Percentiles rank a stretch among this genome's conserved stretches.
Evolutionary conservation across 2,329 filamentous ascomycete genomes (phyloP).

Genomic region (Colletotrichum costaricense): DNA sequence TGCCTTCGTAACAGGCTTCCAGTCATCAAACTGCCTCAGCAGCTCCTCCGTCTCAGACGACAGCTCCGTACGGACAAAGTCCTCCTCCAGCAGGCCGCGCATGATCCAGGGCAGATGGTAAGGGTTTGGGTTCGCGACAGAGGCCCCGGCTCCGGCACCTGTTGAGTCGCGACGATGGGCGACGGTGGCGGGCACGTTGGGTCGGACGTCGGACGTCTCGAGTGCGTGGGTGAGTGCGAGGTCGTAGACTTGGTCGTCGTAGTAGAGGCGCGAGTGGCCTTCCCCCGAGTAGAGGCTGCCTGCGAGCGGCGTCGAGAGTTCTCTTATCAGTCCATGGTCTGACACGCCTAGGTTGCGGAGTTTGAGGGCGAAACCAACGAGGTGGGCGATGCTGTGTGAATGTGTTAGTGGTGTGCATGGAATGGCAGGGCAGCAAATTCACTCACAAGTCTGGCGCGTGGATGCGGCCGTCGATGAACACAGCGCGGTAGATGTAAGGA

Average conservation of each 20-base stretch:
- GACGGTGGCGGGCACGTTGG: conserved; percentile 43
- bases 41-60: conserved; percentile 81
- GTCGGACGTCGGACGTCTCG: conserved; percentile 71
- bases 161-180: conserved; percentile 15
- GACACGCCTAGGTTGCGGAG: conserved; percentile 92
- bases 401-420: not conserved
- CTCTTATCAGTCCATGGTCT: conserved; percentile 92
- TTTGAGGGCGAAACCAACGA: conserved; percentile 93
- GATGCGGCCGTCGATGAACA: conserved; percentile 92
- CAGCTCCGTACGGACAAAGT: conserved; percentile 86
- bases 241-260: conserved; percentile 87
- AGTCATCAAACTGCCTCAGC: conserved; percentile 90
- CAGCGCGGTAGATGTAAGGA: conserved; percentile 94
- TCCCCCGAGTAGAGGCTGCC: conserved; percentile 93
- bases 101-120: conserved; percentile 97
- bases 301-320: conserved; percentile 88
- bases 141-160: conserved; percentile 23
- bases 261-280: conserved; percentile 93
- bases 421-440: not conserved
- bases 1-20: conserved; percentile 90
- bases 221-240: conserved; percentile 79
- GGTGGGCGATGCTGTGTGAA: conserved; percentile 75
- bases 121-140: conserved; percentile 74
- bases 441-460: conserved; percentile 89
- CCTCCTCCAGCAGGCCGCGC: conserved; percentile 91